phyloP scores from a whole-genome alignment of 2,329 filamentous ascomycete species.

The Hypoxylon sp. region DNA sequence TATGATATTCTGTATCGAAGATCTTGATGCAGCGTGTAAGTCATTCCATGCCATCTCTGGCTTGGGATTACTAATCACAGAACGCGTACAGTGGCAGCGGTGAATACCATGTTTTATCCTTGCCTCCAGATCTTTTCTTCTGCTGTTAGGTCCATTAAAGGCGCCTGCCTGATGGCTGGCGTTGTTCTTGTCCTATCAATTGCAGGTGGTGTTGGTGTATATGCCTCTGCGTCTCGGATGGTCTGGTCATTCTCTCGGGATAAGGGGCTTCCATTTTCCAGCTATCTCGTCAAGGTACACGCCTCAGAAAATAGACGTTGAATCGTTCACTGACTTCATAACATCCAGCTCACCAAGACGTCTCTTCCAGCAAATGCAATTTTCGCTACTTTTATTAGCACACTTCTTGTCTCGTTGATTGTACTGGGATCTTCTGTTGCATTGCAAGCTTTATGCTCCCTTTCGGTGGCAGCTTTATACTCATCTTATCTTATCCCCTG shows the following conservation, averaged over 20 bases:
- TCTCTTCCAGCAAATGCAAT: slow-evolving; percentile 46
- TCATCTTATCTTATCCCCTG: slow-evolving; percentile 61
- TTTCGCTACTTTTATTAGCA: slow-evolving; percentile 39
- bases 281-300: slow-evolving; percentile 37
- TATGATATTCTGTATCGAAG: slow-evolving; percentile 44
- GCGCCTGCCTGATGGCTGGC: slow-evolving; percentile 42
- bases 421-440: slow-evolving; percentile 53
- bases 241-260: slow-evolving; percentile 51
- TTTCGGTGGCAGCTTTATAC: slow-evolving; percentile 61
- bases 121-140: slow-evolving; percentile 48
- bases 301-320: not conserved
- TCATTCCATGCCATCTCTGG: not conserved
- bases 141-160: slow-evolving; percentile 42
- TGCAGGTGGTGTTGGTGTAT: slow-evolving; percentile 45
- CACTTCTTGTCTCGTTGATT: slow-evolving; percentile 48
- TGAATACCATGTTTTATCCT: slow-evolving; percentile 47
- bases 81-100: slow-evolving; percentile 13
- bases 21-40: slow-evolving; percentile 34
- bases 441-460: slow-evolving; percentile 62
- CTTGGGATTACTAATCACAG: not conserved
- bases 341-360: slow-evolving; percentile 36
- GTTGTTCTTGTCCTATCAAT: slow-evolving; percentile 46
- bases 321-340: not conserved
- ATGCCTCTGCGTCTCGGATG: slow-evolving; percentile 45
- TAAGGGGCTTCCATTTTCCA: slow-evolving; percentile 35